Base-by-base conservation (phyloP, 768 basidiomycete genomes). In the Gelatoporia subvermispora region DNA sequence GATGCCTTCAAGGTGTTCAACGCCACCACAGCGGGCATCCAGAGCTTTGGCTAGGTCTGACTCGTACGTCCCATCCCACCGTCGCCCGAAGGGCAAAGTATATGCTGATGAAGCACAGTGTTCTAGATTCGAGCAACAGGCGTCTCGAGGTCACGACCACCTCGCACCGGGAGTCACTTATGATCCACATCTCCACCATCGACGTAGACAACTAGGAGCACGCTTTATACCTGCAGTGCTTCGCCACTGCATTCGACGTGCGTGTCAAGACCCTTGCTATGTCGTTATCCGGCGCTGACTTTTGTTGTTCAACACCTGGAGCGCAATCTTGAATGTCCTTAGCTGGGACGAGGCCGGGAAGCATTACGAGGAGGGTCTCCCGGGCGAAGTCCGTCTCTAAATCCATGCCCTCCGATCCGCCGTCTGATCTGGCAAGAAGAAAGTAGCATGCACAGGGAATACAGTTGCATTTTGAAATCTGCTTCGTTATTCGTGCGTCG, bases 1-100 rank as follows among this genome's bases (percentile, higher is more conserved):
- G 89, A 93, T 0, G 71, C 67, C 44, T 63, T 96, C 56, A 82
- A 79, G 60, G 78, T 90, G 63, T 85, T 96, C 69, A 97, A 95
- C 68, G 69, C 88, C 28, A 76, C 84, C 37, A 91, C 93, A 37
- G 82, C 83, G 36, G 89, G 70, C 28, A 90, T 97, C 50, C 94
- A 96, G 64, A 94, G 93, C 22, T 89, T 85, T 43, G 93, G 93
- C 35, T 95, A 93, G 93, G 93, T 91, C 52, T 97, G 93, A 93
- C 77, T 96, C 62, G 91, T 93, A 61, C 62, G 87, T 82, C 25
- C 8, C 13, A 9, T 35, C 21, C 17, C 43, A n/a, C n/a, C n/a
- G n/a, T n/a, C 10, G 10, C 35, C 10, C n/a, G n/a, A n/a, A n/a
- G n/a, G n/a, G n/a, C n/a, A n/a, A n/a, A n/a, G n/a, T n/a, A n/a